A percentile compares a stretch with the other conserved stretches of the same genome.
Conservation (phyloP, 192 early-diverging fungal genomes). For the Backusella liffmaniae region DNA sequence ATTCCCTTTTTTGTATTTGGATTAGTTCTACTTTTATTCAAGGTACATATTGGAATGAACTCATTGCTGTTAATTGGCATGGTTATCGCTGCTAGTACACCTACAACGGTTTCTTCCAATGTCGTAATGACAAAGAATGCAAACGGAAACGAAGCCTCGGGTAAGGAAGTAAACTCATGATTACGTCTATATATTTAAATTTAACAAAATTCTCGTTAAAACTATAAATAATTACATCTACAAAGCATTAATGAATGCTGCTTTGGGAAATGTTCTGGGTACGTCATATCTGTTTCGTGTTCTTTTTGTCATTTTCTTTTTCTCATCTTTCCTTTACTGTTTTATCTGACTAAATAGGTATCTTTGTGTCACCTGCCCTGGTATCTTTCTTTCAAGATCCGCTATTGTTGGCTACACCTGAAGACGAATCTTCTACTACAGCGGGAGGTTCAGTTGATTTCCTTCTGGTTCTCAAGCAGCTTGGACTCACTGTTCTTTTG, state of each 20-base stretch:
- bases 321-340: not conserved
- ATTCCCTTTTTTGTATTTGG: conserved; percentile 64
- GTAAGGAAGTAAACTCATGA: conserved; percentile 10
- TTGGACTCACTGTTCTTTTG: conserved; percentile 60
- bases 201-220: not conserved
- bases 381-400: conserved; percentile 48
- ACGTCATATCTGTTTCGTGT: not conserved
- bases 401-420: conserved; percentile 12
- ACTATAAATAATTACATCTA: not conserved
- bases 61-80: conserved; percentile 57
- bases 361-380: conserved; percentile 57
- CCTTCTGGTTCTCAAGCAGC: conserved; percentile 47
- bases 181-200: not conserved
- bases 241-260: conserved; percentile 63
- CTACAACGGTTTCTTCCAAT: conserved; percentile 77
- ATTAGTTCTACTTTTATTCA: conserved; percentile 49
- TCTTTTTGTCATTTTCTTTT: not conserved
- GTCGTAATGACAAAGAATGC: conserved; percentile 76
- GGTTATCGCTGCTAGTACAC: conserved; percentile 61
- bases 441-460: conserved; percentile 41
- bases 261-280: conserved; percentile 59
- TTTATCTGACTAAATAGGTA: conserved; percentile 19
- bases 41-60: conserved; percentile 46
- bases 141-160: conserved; percentile 60
- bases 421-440: conserved; percentile 16